Base-by-base conservation (phyloP, 2,329 filamentous ascomycete species). In the Zymoseptoria crescenta region DNA sequence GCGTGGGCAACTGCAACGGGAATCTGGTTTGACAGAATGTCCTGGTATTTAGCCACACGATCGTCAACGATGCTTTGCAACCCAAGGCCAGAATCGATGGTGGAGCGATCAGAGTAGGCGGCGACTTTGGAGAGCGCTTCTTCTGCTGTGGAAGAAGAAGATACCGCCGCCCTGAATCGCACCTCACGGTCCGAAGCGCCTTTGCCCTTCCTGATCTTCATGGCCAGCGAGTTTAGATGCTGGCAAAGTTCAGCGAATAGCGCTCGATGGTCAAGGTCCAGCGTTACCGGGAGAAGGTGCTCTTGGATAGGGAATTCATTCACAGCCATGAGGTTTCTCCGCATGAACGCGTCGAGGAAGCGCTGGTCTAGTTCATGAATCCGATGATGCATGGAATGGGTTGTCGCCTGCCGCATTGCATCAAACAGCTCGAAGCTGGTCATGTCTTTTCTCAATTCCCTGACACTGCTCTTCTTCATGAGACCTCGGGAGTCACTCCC, bases 191-290 rank as follows among this genome's bases (percentile, higher is more conserved):
- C 66, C 3, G 63, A 62, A 1, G 73, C 71, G 24, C 72, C 74
- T 9, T 70, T 74, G 0, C 69, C 67, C 58, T 73, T 76, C 55
- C 71, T 75, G 1, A 74, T 74, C 30, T 75, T 73, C 74, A 83
- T 81, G 28, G 79, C 77, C 5, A 78, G 74, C 0, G 79, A 75
- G 52, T 79, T 79, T 1, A 85, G 65, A 51, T 81, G 77, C 57
- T 82, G 78, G 4, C 80, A 79, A 0, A 84, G 71, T 63, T 85
- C 82, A 0, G 80, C 72, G 64, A 86, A 86, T 0, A 81, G 70
- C 1, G 76, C 76, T 28, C 74, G 74, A 61, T 87, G 83, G 0
- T 74, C 76, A 0, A 77, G 68, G 5, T 76, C 74, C 1, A 82
- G 73, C 0, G 70, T 62, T 1, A 82, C 68, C 0, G 79, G 71